These are phyloP conservation scores for Starmerella vitae DNA, from an alignment of 805 yeast genomes.

Conservation along the genomic window DNA sequence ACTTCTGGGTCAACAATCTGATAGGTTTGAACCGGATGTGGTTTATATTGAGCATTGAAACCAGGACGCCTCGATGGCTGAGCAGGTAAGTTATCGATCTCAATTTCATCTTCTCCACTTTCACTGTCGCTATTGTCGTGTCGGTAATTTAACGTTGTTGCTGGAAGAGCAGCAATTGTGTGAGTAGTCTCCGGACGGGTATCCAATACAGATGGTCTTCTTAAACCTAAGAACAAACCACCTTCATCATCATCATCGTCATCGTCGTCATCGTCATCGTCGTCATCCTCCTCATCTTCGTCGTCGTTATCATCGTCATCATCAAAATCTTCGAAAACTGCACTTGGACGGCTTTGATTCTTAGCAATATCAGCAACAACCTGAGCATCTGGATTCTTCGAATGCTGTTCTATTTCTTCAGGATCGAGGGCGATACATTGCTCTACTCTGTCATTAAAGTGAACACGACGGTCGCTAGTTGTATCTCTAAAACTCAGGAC, in stretches of 20 bases:
- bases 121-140: conserved; percentile 49
- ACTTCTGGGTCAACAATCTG: conserved; percentile 23
- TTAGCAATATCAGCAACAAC: neutral
- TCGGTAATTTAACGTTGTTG: conserved; percentile 72
- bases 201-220: conserved; percentile 25
- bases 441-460: conserved; percentile 85
- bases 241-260: conserved; percentile 50
- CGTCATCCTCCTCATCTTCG: conserved; percentile 18
- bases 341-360: neutral
- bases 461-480: conserved; percentile 51
- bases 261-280: conserved; percentile 31
- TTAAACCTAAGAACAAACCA: conserved; percentile 51
- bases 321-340: neutral
- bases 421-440: conserved; percentile 72
- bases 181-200: conserved; percentile 25
- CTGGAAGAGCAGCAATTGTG: conserved; percentile 69
- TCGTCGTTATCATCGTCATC: conserved; percentile 24
- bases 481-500: conserved; percentile 7
- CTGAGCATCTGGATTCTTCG: neutral
- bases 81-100: conserved; percentile 48
- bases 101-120: conserved; percentile 35
- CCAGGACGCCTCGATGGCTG: conserved; percentile 14
- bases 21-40: conserved; percentile 17
- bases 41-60: conserved; percentile 20
- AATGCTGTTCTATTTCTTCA: conserved; percentile 12